Evolutionary conservation across 352 stramenopile genomes (phyloP).

Genomic region (Globisporangium acanthophoron): DNA sequence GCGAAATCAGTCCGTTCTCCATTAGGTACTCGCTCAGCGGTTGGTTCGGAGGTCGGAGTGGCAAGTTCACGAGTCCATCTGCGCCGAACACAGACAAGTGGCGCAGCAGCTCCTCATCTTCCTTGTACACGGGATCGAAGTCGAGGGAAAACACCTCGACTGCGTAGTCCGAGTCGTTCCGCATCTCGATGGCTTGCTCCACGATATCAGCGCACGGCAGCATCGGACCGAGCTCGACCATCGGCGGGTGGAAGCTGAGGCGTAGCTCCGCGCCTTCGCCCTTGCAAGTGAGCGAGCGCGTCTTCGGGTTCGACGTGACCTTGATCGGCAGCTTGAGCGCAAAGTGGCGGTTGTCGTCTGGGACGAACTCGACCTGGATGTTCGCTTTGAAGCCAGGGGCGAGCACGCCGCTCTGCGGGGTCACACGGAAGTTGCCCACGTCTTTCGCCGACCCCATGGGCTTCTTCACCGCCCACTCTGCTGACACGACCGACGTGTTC

Average conservation of each 20-base stretch:
- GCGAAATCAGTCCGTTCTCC: constrained; percentile 30
- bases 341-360: constrained; percentile 72
- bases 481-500: constrained; percentile 86
- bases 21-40: constrained; percentile 50
- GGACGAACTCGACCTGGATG: constrained; percentile 89
- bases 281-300: constrained; percentile 61
- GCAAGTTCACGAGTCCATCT: constrained; percentile 67
- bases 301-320: constrained; percentile 76
- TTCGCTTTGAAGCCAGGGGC: constrained; percentile 75
- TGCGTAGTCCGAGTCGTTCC: constrained; percentile 85
- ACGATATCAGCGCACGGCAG: constrained; percentile 59
- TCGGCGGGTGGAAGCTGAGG: constrained; percentile 74
- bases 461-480: constrained; percentile 91
- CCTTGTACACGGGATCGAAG: constrained; percentile 77
- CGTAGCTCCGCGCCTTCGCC: constrained; percentile 77
- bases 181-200: constrained; percentile 63
- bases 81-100: constrained; percentile 46
- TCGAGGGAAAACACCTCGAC: constrained; percentile 92
- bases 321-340: constrained; percentile 86
- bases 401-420: constrained; percentile 68
- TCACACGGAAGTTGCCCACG: constrained; percentile 73
- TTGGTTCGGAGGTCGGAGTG: constrained; percentile 63
- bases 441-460: constrained; percentile 82
- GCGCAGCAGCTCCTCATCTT: constrained; percentile 84
- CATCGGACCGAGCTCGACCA: constrained; percentile 84